phyloP scores from a whole-genome alignment of 129 eudicot genomes.

The Scalesia atractyloides region DNA sequence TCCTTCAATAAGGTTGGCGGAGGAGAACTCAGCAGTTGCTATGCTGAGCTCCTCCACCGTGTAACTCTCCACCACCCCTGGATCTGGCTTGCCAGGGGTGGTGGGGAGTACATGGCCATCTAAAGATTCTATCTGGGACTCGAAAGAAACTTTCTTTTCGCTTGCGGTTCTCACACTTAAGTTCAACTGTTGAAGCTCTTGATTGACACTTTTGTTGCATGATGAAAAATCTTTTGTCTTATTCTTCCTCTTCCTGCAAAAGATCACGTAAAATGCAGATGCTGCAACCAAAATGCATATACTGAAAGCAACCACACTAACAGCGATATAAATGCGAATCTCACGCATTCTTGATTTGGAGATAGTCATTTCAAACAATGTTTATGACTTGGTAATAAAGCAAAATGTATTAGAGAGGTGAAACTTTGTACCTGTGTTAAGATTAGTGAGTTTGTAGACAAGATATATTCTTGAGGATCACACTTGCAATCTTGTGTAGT shows the following conservation, averaged over 20 bases:
- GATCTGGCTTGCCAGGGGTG: conserved; percentile 43
- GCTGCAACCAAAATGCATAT: conserved; percentile 40
- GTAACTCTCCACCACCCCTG: conserved; percentile 58
- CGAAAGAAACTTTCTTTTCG: conserved; percentile 82
- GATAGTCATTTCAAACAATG: conserved; percentile 16
- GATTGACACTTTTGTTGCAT: conserved; percentile 39
- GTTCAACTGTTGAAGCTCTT: conserved; percentile 72
- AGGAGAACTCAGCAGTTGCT: conserved; percentile 73
- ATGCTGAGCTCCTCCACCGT: conserved; percentile 56
- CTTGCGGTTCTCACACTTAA: conserved; percentile 75
- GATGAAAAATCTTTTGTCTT: conserved; percentile 19
- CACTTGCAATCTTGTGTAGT: conserved; percentile 29
- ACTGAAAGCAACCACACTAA: conserved; percentile 44
- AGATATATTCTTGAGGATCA: conserved; percentile 39
- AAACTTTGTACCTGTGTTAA: conserved; percentile 46
- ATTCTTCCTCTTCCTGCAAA: conserved; percentile 36
- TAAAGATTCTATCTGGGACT: conserved; percentile 58
- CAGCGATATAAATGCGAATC: conserved; percentile 45
- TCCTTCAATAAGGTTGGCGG: conserved; percentile 71
- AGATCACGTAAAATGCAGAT: conserved; percentile 32
- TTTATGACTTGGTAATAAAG: background rate
- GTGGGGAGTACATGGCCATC: conserved; percentile 53
- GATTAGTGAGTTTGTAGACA: conserved; percentile 41
- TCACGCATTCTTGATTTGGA: conserved; percentile 29
- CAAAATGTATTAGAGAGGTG: conserved; percentile 9